Evolutionary conservation across 352 stramenopile genomes (phyloP).

Genomic region (Globisporangium cylindrosporum): DNA sequence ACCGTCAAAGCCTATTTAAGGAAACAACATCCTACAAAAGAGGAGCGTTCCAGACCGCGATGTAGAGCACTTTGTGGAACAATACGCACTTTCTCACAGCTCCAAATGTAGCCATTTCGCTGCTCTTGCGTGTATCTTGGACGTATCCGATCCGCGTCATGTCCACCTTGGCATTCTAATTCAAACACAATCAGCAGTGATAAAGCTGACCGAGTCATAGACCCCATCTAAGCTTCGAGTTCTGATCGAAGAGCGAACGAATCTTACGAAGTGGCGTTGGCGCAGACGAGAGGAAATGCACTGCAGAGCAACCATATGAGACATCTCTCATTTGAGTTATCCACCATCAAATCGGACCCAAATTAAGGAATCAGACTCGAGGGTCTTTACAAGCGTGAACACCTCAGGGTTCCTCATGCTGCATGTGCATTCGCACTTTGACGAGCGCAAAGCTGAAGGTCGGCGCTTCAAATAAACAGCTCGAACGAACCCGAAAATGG

Average conservation of each 20-base stretch:
- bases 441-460: background rate
- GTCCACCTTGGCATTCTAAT: background rate
- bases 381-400: background rate
- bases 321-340: background rate
- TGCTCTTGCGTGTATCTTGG: background rate
- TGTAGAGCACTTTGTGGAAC: background rate
- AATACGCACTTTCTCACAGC: background rate
- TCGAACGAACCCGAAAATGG: background rate
- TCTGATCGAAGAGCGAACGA: background rate
- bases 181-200: background rate
- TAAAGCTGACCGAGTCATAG: background rate
- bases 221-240: background rate
- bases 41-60: background rate
- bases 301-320: too few species aligned
- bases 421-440: slow-evolving; percentile 4
- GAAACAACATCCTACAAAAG: too few species aligned
- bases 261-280: background rate
- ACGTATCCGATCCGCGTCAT: background rate
- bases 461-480: background rate
- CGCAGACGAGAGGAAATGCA: background rate
- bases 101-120: slow-evolving; percentile 6
- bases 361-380: slow-evolving; percentile 3
- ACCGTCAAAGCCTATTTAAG: too few species aligned
- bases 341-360: background rate
- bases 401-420: background rate